Evolutionary conservation across 1,139 yeast species (phyloP).

Genomic region (Dujonia santamariae): DNA sequence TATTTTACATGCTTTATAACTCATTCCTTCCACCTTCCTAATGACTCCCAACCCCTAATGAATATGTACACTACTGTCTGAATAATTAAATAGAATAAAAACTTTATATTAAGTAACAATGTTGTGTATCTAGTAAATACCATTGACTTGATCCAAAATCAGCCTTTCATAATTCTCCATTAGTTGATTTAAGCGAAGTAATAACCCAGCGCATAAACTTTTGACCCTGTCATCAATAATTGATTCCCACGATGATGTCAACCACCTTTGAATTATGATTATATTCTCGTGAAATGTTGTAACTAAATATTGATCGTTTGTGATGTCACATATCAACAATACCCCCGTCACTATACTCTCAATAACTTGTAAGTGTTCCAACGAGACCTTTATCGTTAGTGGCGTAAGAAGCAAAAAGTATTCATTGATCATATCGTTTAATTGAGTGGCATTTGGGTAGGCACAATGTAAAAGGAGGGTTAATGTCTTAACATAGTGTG

Average conservation of each 20-base stretch:
- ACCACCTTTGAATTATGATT: slow-evolving; percentile 36
- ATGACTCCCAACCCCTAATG: slow-evolving; percentile 3
- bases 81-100: slow-evolving; percentile 2
- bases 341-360: slow-evolving; percentile 50
- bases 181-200: slow-evolving; percentile 36
- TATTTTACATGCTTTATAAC: slow-evolving; percentile 17
- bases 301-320: slow-evolving; percentile 35
- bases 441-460: slow-evolving; percentile 48
- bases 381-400: slow-evolving; percentile 16
- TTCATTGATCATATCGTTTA: slow-evolving; percentile 59
- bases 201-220: slow-evolving; percentile 50
- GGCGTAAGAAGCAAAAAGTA: slow-evolving; percentile 38
- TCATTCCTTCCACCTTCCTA: background rate
- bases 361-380: slow-evolving; percentile 31
- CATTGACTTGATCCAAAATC: slow-evolving; percentile 15
- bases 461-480: slow-evolving; percentile 56
- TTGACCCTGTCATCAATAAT: slow-evolving; percentile 45
- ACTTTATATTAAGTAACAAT: background rate
- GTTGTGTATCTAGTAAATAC: slow-evolving; percentile 12
- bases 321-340: slow-evolving; percentile 44
- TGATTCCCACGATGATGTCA: slow-evolving; percentile 41
- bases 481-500: slow-evolving; percentile 60
- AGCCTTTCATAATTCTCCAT: slow-evolving; percentile 19
- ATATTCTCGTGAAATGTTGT: slow-evolving; percentile 27
- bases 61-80: background rate